Percentiles rank a stretch among this genome's conserved stretches.
Evolutionary conservation across 352 stramenopile species (phyloP).

Genomic region (Pelagophyceae sp.): DNA sequence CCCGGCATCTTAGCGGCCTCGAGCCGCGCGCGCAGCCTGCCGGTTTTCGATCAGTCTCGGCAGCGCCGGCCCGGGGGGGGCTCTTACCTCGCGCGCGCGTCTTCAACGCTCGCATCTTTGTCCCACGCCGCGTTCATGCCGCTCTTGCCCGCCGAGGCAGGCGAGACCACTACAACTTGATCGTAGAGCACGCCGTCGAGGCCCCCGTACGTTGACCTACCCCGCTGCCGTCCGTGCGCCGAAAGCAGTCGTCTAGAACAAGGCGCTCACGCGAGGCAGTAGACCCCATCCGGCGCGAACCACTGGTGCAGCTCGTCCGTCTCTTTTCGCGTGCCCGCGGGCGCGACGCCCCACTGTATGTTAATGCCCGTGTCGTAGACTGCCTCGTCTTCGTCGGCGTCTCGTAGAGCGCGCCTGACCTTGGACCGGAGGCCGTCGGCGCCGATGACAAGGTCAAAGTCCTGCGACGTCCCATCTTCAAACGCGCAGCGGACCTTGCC

Average conservation of each 20-base stretch:
- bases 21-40: not conserved
- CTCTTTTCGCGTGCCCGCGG: conserved; percentile 15
- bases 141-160: not conserved
- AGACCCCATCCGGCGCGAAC: conserved; percentile 54
- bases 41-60: too few relatives aligned
- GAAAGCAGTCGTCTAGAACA: too few relatives aligned
- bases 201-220: conserved; percentile 53
- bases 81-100: not conserved
- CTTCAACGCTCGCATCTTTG: not conserved
- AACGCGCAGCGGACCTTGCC: conserved; percentile 24
- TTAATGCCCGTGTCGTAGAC: not conserved
- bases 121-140: not conserved
- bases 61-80: too few relatives aligned
- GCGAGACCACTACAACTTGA: conserved; percentile 17
- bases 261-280: conserved; percentile 48
- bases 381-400: not conserved
- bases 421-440: conserved; percentile 56
- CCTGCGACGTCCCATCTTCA: conserved; percentile 21
- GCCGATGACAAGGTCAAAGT: conserved; percentile 62
- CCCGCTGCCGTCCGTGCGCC: too few relatives aligned
- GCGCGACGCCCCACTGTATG: conserved; percentile 23
- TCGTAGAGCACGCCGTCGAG: conserved; percentile 37
- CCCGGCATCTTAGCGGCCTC: conserved; percentile 10
- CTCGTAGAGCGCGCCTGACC: conserved; percentile 16
- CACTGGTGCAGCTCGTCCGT: conserved; percentile 46